A percentile compares a stretch with the other conserved stretches of the same genome.
These are phyloP conservation scores for Ceriops tagal DNA, from an alignment of 345 rosid species.

Conservation along the genomic window DNA sequence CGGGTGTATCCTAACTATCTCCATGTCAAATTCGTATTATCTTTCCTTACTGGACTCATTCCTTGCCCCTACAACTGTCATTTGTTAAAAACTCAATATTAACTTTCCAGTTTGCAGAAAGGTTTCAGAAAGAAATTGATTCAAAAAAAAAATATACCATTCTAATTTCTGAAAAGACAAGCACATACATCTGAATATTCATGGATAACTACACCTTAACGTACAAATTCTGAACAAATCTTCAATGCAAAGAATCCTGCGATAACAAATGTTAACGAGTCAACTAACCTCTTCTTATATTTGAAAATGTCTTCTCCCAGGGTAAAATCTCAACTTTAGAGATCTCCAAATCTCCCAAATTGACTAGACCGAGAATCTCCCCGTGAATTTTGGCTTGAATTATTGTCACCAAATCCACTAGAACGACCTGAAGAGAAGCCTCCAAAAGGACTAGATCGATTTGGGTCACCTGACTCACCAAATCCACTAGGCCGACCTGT, in stretches of 20 bases:
- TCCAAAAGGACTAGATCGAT: constrained; percentile 38
- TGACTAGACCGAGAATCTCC: background rate
- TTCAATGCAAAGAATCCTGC: background rate
- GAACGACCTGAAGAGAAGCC: background rate
- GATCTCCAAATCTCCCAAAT: constrained; percentile 28
- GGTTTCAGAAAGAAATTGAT: too few relatives aligned
- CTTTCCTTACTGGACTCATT: background rate
- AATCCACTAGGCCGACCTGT: constrained; percentile 18
- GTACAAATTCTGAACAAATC: background rate
- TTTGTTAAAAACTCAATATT: background rate
- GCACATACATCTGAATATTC: too few relatives aligned
- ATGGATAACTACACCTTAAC: background rate
- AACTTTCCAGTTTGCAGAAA: too few relatives aligned
- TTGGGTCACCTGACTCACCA: constrained; percentile 26
- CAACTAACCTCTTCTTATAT: constrained; percentile 4
- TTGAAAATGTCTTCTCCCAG: constrained; percentile 2
- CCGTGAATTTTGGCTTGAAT: background rate
- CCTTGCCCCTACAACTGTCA: background rate
- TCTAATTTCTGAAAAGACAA: too few relatives aligned
- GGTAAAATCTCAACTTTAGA: background rate
- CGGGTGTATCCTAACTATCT: background rate
- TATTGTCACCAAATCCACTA: background rate
- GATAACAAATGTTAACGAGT: background rate
- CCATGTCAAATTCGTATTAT: background rate
- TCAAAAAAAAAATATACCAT: too few relatives aligned